These are phyloP conservation scores for Porcisia hertigi DNA, from an alignment of 208 protist genomes.

Conservation along the genomic window DNA sequence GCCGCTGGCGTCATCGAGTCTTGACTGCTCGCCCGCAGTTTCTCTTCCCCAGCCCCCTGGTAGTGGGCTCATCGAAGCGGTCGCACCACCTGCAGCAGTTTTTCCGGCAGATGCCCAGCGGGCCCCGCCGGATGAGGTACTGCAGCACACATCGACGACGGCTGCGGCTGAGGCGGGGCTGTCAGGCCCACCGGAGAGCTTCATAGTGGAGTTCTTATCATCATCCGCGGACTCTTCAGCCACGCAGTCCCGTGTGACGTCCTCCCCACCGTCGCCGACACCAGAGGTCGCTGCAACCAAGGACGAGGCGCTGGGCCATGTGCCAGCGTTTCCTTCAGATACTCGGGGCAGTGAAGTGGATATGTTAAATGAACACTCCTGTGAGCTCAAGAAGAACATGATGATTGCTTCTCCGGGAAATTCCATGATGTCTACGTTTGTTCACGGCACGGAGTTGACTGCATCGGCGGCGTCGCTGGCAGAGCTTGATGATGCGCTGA, in stretches of 20 bases:
- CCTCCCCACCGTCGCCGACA: conserved; percentile 2
- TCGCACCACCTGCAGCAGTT: background rate
- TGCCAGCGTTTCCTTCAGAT: background rate
- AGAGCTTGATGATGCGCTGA: conserved; percentile 3
- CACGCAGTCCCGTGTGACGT: background rate
- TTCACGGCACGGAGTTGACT: conserved; percentile 15
- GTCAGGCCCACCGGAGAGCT: conserved; percentile 15
- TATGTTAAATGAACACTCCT: background rate
- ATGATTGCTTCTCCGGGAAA: background rate
- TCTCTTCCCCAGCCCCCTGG: background rate
- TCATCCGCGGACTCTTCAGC: conserved; percentile 6
- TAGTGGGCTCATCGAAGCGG: background rate
- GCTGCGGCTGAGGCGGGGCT: background rate
- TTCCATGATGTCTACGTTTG: background rate
- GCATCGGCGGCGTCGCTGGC: background rate
- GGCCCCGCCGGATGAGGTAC: background rate
- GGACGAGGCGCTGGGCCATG: background rate
- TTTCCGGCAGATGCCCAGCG: background rate
- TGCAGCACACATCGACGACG: background rate
- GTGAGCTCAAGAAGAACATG: background rate
- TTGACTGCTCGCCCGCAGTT: background rate
- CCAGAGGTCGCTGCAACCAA: background rate
- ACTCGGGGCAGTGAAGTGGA: background rate
- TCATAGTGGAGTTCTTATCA: conserved; percentile 29
- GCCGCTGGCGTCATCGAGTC: background rate